phyloP scores from a whole-genome alignment of 2,329 filamentous ascomycete genomes.

The Byssochlamys sp. region DNA sequence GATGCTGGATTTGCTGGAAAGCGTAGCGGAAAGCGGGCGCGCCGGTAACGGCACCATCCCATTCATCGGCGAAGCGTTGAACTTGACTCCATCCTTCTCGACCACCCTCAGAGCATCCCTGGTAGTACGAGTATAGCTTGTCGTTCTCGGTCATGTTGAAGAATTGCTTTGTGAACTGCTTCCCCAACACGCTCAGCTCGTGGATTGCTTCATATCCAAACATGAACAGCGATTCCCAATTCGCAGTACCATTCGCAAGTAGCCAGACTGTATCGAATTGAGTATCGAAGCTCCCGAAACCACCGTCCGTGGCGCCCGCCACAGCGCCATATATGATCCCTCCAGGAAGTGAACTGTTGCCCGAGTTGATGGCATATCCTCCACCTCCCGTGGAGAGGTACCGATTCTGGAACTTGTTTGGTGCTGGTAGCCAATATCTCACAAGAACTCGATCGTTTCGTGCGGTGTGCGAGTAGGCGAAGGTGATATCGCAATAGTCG shows the following conservation, averaged over 20 bases:
- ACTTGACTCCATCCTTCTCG: constrained; percentile 40
- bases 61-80: constrained; percentile 38
- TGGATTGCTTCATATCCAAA: constrained; percentile 43
- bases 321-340: constrained; percentile 41
- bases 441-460: constrained; percentile 27
- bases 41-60: constrained; percentile 33
- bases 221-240: constrained; percentile 43
- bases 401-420: constrained; percentile 36
- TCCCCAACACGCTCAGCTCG: constrained; percentile 40
- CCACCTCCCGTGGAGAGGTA: constrained; percentile 40
- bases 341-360: constrained; percentile 40
- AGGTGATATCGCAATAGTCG: constrained; percentile 38
- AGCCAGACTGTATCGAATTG: constrained; percentile 30
- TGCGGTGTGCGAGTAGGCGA: constrained; percentile 39
- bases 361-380: constrained; percentile 37
- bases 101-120: constrained; percentile 44
- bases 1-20: constrained; percentile 33
- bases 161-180: constrained; percentile 32
- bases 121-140: constrained; percentile 33
- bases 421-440: constrained; percentile 36
- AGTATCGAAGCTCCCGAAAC: constrained; percentile 40
- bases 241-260: constrained; percentile 35
- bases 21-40: constrained; percentile 24
- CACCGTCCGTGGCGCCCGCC: constrained; percentile 41
- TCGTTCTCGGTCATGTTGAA: constrained; percentile 18